Evolutionary conservation across 179 eudicot species (phyloP).

Genomic region (Drosera spatulata): DNA sequence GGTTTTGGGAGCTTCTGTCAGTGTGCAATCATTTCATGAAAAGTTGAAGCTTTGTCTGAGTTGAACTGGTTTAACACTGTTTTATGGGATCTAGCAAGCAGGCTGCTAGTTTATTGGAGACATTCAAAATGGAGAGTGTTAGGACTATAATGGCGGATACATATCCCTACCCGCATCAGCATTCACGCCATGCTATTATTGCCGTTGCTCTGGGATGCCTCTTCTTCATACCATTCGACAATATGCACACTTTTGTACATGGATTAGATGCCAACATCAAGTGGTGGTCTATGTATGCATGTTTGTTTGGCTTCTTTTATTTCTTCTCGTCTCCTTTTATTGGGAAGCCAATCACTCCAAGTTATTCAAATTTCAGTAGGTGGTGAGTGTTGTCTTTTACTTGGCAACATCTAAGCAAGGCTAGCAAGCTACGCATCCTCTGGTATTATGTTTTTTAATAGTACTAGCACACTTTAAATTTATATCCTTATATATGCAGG

Average conservation of each 20-base stretch:
- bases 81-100: conserved; percentile 41
- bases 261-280: conserved; percentile 82
- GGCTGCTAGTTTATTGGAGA: conserved; percentile 46
- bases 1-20: too few relatives aligned
- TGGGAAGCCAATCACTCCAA: conserved; percentile 91
- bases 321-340: conserved; percentile 97
- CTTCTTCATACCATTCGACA: conserved; percentile 90
- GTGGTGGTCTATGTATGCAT: conserved; percentile 99
- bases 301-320: conserved; percentile 90
- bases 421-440: background rate
- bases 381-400: conserved; percentile 42
- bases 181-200: conserved; percentile 84
- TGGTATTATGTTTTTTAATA: too few relatives aligned
- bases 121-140: conserved; percentile 74
- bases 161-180: conserved; percentile 94
- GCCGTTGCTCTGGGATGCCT: conserved; percentile 87
- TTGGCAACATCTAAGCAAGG: background rate
- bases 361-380: conserved; percentile 92
- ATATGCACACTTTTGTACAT: conserved; percentile 78
- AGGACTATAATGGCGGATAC: conserved; percentile 73
- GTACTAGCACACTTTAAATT: background rate
- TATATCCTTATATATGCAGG: conserved; percentile 23
- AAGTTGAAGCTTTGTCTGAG: too few relatives aligned
- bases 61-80: conserved; percentile 2
- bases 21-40: too few relatives aligned